These are phyloP conservation scores for Trichoderma sp. DNA, from an alignment of 2,329 filamentous ascomycete genomes.

Conservation along the genomic window DNA sequence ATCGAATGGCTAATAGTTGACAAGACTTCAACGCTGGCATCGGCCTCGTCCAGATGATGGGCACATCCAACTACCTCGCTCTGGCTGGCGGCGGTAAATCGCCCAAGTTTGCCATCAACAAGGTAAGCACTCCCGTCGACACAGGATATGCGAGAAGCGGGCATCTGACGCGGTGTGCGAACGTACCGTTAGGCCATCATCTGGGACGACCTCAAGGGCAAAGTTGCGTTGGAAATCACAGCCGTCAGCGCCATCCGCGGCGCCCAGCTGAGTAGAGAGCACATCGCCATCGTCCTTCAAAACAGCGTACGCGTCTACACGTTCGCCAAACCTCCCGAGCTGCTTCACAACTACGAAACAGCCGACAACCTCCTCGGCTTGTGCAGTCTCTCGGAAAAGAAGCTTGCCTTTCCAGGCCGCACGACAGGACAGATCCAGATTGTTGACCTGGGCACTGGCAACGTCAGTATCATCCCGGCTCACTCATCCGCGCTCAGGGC, in stretches of 20 bases:
- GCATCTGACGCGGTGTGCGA: background rate
- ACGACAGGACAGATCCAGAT: constrained; percentile 87
- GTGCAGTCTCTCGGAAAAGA: constrained; percentile 72
- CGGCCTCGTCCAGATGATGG: constrained; percentile 82
- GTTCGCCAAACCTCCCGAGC: constrained; percentile 71
- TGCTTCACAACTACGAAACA: constrained; percentile 79
- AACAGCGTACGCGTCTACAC: constrained; percentile 82
- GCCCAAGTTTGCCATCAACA: constrained; percentile 85
- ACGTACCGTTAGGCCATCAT: constrained; percentile 65
- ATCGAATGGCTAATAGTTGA: constrained; percentile 1
- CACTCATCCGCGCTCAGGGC: constrained; percentile 79
- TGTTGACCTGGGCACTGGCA: constrained; percentile 74
- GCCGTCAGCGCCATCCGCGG: constrained; percentile 79
- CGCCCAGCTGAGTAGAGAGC: constrained; percentile 73
- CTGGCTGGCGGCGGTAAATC: constrained; percentile 85
- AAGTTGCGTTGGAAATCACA: constrained; percentile 73
- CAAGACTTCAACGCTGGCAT: constrained; percentile 80
- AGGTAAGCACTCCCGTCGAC: constrained; percentile 53
- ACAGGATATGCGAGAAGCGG: background rate
- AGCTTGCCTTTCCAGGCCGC: constrained; percentile 83
- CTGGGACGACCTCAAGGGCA: constrained; percentile 85
- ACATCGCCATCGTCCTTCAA: constrained; percentile 78
- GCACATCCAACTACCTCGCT: constrained; percentile 81
- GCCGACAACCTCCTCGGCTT: constrained; percentile 81
- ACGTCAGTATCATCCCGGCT: constrained; percentile 91